phyloP scores from a whole-genome alignment of 805 yeast species.

The Priceomyces melissophilus region DNA sequence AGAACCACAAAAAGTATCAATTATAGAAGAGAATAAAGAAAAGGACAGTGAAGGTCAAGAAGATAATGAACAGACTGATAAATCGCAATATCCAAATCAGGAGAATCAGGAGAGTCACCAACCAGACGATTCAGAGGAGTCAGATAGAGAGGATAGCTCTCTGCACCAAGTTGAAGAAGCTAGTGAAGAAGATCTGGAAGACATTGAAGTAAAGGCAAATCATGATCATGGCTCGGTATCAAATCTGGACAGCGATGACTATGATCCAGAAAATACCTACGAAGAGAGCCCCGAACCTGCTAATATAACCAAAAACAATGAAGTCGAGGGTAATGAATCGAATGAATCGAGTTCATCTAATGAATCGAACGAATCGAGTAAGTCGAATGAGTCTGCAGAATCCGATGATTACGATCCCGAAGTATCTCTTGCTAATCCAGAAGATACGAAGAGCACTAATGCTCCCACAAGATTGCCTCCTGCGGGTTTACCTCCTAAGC shows the following conservation, averaged over 20 bases:
- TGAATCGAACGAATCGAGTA: too few species aligned
- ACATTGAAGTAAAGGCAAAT: background rate
- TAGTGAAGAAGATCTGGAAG: conserved; percentile 2
- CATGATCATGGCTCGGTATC: background rate
- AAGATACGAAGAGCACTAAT: conserved; percentile 9
- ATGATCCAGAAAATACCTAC: conserved; percentile 8
- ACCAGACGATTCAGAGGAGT: background rate
- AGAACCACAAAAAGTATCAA: background rate
- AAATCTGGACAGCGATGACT: conserved; percentile 6
- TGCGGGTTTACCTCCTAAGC: conserved; percentile 27
- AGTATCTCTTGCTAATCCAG: conserved; percentile 11
- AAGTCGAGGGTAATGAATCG: too few species aligned
- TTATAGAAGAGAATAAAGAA: conserved; percentile 7
- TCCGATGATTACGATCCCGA: conserved; percentile 32
- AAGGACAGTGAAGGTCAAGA: background rate
- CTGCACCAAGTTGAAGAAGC: background rate
- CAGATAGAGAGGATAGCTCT: background rate
- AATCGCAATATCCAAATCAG: background rate
- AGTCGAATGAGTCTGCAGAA: conserved; percentile 16
- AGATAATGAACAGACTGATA: background rate
- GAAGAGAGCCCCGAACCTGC: background rate
- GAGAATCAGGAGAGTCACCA: background rate
- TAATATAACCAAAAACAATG: conserved; percentile 2
- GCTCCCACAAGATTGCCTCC: too few species aligned
- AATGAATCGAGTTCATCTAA: conserved; percentile 4